These are phyloP conservation scores for Knoxdaviesia capensis DNA, from an alignment of 2,329 filamentous ascomycete genomes.

Conservation along the genomic window DNA sequence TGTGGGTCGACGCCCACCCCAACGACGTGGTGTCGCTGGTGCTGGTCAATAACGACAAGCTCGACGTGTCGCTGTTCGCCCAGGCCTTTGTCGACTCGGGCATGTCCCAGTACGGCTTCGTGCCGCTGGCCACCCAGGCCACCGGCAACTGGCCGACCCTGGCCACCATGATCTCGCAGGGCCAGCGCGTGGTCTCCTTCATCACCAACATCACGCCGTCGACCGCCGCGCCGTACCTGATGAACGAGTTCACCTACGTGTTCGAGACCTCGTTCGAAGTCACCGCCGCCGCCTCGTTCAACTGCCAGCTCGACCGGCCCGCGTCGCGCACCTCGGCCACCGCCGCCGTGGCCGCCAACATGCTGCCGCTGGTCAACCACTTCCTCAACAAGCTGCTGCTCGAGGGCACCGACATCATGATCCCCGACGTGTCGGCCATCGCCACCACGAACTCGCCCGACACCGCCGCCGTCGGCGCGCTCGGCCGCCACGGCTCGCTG, in stretches of 20 bases:
- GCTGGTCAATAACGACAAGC: conserved; percentile 48
- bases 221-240: conserved; percentile 30
- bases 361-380: conserved; percentile 62
- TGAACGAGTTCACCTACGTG: conserved; percentile 43
- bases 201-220: conserved; percentile 32
- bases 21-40: conserved; percentile 61
- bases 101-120: conserved; percentile 41
- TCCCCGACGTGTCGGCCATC: conserved; percentile 40
- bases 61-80: conserved; percentile 32
- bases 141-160: conserved; percentile 47
- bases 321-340: conserved; percentile 24
- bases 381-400: conserved; percentile 44
- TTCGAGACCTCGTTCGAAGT: conserved; percentile 59
- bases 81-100: conserved; percentile 33
- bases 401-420: conserved; percentile 34
- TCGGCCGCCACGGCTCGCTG: conserved; percentile 29
- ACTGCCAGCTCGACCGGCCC: conserved; percentile 51
- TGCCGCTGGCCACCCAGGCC: conserved; percentile 22
- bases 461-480: conserved; percentile 27
- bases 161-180: conserved; percentile 42
- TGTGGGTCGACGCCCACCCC: conserved; percentile 48
- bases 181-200: conserved; percentile 48
- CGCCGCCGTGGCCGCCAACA: conserved; percentile 32
- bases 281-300: conserved; percentile 41
- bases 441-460: conserved; percentile 43